Evolutionary conservation across 495 filamentous ascomycete genomes (phyloP), one percentile per base, ranked within the genome.

Genomic region (Extremus antarcticus): DNA sequence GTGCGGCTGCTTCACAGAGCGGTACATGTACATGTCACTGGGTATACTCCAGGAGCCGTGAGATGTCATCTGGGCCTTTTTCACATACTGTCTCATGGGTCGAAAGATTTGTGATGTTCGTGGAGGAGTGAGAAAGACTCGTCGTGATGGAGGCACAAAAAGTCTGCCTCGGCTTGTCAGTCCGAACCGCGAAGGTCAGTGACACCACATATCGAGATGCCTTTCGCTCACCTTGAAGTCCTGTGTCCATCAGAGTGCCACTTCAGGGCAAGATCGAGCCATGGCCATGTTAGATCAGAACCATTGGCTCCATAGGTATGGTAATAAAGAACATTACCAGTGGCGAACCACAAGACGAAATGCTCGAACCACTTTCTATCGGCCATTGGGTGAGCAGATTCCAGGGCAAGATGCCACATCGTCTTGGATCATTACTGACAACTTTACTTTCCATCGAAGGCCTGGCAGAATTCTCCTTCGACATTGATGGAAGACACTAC

Each of bases 251-350:
- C 19, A 24, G 3, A 47, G 19, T 22, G 7, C 7, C 11, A n/a
- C n/a, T n/a, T n/a, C n/a, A n/a, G n/a, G n/a, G n/a, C n/a, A n/a
- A n/a, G n/a, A n/a, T 16, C 21, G 3, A 10, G 35, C n/a, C 9
- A 32, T 35, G 29, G 4, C 29, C 29, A 35, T 35, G 13, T 17
- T 41, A 11, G 2, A 32, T 35, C 22, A 13, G 43, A 10, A 21
- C 9, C 51, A 63, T 38, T 65, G 63, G 63, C 61, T 65, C 3
- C 35, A 57, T 35, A 49, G 50, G 15, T 65, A 65, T 40, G 61
- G 41, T 19, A 56, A 41, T 49, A 24, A 35, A n/a, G 50, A 52
- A 17, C 20, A 24, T 10, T 57, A 60, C 41, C 22, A 50, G 29
- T 65, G 63, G 63, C 53, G 50, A 48, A 52, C 22, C 1, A 2